Evolutionary conservation across 768 basidiomycete genomes (phyloP).

Genomic region (Boletus tomentosulus): DNA sequence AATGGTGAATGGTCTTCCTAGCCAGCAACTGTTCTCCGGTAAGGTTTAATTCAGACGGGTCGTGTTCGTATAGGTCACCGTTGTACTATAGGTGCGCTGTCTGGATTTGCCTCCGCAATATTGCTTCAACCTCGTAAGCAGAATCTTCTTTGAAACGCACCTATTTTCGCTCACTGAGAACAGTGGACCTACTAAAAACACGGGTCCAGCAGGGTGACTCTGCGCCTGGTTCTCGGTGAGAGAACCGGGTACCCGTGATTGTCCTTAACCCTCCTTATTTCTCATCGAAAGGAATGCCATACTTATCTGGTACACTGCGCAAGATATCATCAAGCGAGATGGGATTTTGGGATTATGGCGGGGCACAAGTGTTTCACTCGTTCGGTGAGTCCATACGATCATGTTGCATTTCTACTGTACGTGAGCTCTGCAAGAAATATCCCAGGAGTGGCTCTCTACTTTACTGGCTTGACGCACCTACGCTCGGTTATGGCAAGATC

Average conservation of each 20-base stretch:
- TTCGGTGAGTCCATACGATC: slow-evolving; percentile 45
- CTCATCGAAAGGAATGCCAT: slow-evolving; percentile 29
- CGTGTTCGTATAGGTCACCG: not conserved
- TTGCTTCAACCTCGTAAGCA: slow-evolving; percentile 72
- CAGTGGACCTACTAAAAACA: slow-evolving; percentile 92
- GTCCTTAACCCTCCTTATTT: not conserved
- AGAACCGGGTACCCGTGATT: not conserved
- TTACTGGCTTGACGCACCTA: slow-evolving; percentile 80
- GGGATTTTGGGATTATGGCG: slow-evolving; percentile 81
- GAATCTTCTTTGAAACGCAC: not conserved
- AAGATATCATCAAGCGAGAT: slow-evolving; percentile 54
- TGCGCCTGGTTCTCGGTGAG: slow-evolving; percentile 35
- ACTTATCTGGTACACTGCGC: slow-evolving; percentile 47
- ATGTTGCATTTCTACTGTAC: not conserved
- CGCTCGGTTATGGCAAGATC: slow-evolving; percentile 72
- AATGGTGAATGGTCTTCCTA: slow-evolving; percentile 24
- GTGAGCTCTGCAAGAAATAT: slow-evolving; percentile 59
- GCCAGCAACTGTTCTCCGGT: slow-evolving; percentile 31
- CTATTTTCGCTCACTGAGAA: not conserved
- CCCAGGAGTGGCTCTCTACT: slow-evolving; percentile 90
- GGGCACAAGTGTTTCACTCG: slow-evolving; percentile 77
- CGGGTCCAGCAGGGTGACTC: slow-evolving; percentile 80
- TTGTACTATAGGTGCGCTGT: slow-evolving; percentile 56
- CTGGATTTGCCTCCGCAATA: slow-evolving; percentile 72
- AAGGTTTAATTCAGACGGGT: not conserved